These are phyloP conservation scores for Pichia kudriavzevii DNA, from an alignment of 1,139 yeast genomes.

Conservation along the genomic window DNA sequence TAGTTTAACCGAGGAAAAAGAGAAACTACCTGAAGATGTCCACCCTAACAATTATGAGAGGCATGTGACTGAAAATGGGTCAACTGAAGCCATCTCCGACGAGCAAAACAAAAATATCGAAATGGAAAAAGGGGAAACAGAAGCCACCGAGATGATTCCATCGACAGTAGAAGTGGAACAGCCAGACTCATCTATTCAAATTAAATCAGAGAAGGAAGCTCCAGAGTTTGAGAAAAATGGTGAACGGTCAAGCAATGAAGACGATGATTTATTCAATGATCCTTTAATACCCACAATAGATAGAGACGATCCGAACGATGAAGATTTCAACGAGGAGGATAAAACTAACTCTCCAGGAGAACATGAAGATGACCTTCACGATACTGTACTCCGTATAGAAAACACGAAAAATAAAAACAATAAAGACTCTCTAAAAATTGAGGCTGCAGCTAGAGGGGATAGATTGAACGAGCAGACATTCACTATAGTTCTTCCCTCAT, in stretches of 20 bases:
- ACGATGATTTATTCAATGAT: constrained; percentile 6
- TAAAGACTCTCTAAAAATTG: too few relatives aligned
- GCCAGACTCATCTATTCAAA: constrained; percentile 3
- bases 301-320: constrained; percentile 5
- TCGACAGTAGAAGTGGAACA: constrained; percentile 2
- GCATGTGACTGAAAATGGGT: not conserved
- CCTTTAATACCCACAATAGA: constrained; percentile 1
- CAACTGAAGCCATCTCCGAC: not conserved
- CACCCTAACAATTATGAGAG: not conserved
- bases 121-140: not conserved
- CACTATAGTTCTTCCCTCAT: constrained; percentile 86
- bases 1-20: too few relatives aligned
- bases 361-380: constrained; percentile 2
- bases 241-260: not conserved
- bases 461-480: constrained; percentile 55
- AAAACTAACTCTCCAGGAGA: constrained; percentile 1
- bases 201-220: not conserved
- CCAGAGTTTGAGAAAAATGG: not conserved
- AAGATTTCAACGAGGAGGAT: constrained; percentile 2
- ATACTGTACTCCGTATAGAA: not conserved
- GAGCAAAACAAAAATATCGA: not conserved
- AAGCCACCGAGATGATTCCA: constrained; percentile 1
- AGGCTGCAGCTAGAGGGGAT: too few relatives aligned
- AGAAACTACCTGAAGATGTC: not conserved
- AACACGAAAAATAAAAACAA: not conserved